Base-by-base conservation (phyloP, 106 monocot genomes). In the Dioscorea dumetorum region DNA sequence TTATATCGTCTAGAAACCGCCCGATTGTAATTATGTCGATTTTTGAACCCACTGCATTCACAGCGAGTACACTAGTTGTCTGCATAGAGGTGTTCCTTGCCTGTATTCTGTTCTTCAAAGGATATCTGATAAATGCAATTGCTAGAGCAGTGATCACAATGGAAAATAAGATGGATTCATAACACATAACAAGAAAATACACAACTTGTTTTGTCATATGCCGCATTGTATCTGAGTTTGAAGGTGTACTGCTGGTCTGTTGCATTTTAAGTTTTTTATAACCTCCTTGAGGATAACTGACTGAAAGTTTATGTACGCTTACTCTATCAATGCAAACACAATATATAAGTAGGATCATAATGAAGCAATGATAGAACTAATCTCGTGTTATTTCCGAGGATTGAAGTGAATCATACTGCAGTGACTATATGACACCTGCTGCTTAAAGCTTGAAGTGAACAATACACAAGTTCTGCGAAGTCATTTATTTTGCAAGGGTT, bases 1-100 rank as follows among this genome's bases (percentile, higher is more conserved):
- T 8, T 12, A 74, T 56, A 32, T 69, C 63, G 14, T 61, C 62
- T 2, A 79, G 21, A 33, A 79, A 79, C 16, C 28, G 56, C 24
- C 63, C 33, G n/a, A 74, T 64, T 24, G 65, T 62, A 4, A 33
- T 28, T 63, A 74, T 24, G 57, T 74, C 69, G 2, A 74, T 57
- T 1, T 10, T 17, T 3, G 33, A 32, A 22, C 33, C 54, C 12
- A 9, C n/a, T n/a, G n/a, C 15, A 19, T 12, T 20, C 4, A 33
- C 23, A 10, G 68, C 5, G 1, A 0, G 4, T 2, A 0, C 7
- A 41, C 63, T 18, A 14, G 63, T 4, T 8, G 19, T 21, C 63
- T 19, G 59, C 22, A 23, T 4, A 22, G 59, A 59, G 23, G 22
- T 22, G 12, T 22, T 20, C 20, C 3, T 22, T 59, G 59, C n/a